Conservation (phyloP, 805 yeast genomes). For the Barnettozyma californica region DNA sequence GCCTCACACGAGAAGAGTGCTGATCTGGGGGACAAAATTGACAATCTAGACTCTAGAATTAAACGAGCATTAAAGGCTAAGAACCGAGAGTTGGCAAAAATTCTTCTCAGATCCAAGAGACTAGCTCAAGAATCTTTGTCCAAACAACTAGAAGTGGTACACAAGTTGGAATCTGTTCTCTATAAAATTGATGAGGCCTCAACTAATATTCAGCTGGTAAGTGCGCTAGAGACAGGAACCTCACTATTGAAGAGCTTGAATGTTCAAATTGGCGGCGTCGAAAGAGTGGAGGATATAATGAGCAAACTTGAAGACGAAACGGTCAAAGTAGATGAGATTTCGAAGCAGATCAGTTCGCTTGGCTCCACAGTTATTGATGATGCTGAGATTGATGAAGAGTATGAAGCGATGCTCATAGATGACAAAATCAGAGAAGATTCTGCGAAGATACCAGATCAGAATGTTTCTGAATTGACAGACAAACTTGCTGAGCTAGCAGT, state of each 20-base stretch:
- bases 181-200: constrained; percentile 39
- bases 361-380: constrained; percentile 23
- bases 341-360: constrained; percentile 26
- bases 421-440: constrained; percentile 2
- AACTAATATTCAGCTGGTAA: constrained; percentile 34
- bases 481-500: constrained; percentile 24
- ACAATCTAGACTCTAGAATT: constrained; percentile 12
- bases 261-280: constrained; percentile 37
- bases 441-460: constrained; percentile 1
- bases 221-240: constrained; percentile 33
- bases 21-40: constrained; percentile 21
- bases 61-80: constrained; percentile 19
- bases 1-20: constrained; percentile 19
- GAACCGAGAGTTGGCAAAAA: constrained; percentile 28
- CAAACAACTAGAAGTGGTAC: constrained; percentile 28
- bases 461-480: constrained; percentile 17
- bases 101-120: constrained; percentile 30
- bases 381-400: constrained; percentile 33
- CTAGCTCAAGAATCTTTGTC: constrained; percentile 31
- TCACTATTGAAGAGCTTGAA: constrained; percentile 34
- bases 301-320: constrained; percentile 35
- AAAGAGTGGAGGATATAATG: constrained; percentile 36
- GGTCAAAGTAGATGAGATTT: constrained; percentile 34
- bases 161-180: constrained; percentile 34
- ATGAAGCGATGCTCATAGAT: constrained; percentile 26